These are phyloP conservation scores for Tuber microsphaerosporum DNA, from an alignment of 495 filamentous ascomycete species.

Conservation along the genomic window DNA sequence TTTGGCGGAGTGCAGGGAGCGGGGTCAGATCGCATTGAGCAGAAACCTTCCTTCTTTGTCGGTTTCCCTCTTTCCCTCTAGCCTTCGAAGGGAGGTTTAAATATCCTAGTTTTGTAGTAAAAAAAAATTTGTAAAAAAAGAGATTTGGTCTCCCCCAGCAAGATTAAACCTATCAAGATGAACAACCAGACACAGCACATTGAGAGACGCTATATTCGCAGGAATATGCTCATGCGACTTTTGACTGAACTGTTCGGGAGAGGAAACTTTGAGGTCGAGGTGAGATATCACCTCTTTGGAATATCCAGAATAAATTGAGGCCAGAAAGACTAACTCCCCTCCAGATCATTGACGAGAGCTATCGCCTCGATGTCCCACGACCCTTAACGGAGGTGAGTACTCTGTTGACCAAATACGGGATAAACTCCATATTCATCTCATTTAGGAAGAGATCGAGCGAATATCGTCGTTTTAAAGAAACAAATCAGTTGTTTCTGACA, in stretches of 20 bases:
- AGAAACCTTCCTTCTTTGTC: neutral
- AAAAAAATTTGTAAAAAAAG: neutral
- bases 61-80: neutral
- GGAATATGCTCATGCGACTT: neutral
- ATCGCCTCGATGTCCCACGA: neutral
- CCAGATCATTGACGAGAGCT: neutral
- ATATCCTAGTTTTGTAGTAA: neutral
- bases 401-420: neutral
- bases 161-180: neutral
- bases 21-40: neutral
- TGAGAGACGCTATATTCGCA: neutral
- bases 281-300: neutral
- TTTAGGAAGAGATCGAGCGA: neutral
- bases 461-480: neutral
- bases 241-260: neutral
- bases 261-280: neutral
- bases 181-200: neutral
- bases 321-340: neutral
- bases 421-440: neutral
- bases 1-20: slow-evolving; percentile 1
- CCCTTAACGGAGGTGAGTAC: neutral
- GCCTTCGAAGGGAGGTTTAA: neutral
- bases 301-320: neutral
- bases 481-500: neutral
- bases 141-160: neutral